These are phyloP conservation scores for Leccinum variicolor DNA, from an alignment of 768 basidiomycete species.

Conservation along the genomic window DNA sequence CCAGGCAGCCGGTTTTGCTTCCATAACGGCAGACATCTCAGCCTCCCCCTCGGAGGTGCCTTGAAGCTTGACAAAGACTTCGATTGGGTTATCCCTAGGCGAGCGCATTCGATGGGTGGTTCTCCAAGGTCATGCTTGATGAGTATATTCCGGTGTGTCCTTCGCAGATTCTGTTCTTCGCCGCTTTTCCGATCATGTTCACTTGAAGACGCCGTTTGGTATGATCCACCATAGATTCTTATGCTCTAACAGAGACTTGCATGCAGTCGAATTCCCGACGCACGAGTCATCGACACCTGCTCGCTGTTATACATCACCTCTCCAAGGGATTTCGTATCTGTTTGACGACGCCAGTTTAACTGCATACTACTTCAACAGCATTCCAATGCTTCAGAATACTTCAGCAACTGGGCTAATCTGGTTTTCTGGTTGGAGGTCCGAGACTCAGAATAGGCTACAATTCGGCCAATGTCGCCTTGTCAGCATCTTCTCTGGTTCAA, in stretches of 20 bases:
- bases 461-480: neutral
- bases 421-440: neutral
- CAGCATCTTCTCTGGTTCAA: neutral
- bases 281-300: neutral
- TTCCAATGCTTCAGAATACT: neutral
- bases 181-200: conserved; percentile 11
- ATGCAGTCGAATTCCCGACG: neutral
- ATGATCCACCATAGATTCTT: neutral
- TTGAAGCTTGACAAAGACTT: neutral
- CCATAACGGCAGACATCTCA: neutral
- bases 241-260: neutral
- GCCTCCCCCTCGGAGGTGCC: neutral
- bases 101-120: conserved; percentile 1
- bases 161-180: conserved; percentile 5
- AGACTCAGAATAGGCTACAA: neutral
- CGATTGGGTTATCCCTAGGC: neutral
- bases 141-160: neutral
- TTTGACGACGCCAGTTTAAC: neutral
- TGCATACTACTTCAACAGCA: neutral
- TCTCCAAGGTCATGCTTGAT: conserved; percentile 8
- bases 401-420: neutral
- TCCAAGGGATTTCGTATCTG: too few species aligned
- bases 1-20: neutral
- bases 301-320: too few species aligned
- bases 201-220: conserved; percentile 5